Evolutionary conservation across 2,329 filamentous ascomycete genomes (phyloP), one percentile per base, ranked within the genome.

Genomic region (Colletotrichum tropicicola): DNA sequence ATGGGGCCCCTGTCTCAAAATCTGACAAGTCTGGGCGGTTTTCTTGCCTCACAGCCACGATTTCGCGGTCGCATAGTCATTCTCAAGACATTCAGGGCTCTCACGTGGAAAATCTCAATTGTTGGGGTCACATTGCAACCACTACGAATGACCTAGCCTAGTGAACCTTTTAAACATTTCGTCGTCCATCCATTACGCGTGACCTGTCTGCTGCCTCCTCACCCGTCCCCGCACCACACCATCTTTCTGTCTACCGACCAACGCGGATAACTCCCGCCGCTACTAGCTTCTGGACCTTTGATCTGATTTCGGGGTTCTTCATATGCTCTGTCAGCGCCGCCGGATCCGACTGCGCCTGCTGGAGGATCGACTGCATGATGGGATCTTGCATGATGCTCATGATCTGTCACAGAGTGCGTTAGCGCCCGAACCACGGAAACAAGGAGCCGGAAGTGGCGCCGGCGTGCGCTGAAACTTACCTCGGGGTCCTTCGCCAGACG

Each of bases 311-410:
- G 0, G 93, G 88, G 83, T 98, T 99, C 84, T 90, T 92, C 92
- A 99, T 97, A 80, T 99, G 97, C 79, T 99, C 95, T 77, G 97
- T 91, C 68, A 99, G 87, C 47, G 96, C 96, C 51, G 91, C 91
- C 17, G 96, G 96, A 74, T 99, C 92, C 59, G 89, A 89, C 85
- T 98, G 97, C 47, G 96, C 96, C 82, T 99, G 96, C 78, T 98
- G 94, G 60, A 98, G 88, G 70, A 98, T 98, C 70, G 91, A 92
- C 82, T 99, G 94, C 95, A 99, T 98, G 75, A 99, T 91, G 15
- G 96, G 96, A 75, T 99, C 96, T 78, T 94, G 91, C 81, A 98
- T 92, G 74, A 98, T 95, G 68, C 84, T 80, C 87, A 97, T 92
- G 77, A 98, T 97, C 90, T 85, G 71, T 6, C 37, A 49, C 19